Conservation (phyloP, 768 basidiomycete genomes). For the Psilocybe azurescens region DNA sequence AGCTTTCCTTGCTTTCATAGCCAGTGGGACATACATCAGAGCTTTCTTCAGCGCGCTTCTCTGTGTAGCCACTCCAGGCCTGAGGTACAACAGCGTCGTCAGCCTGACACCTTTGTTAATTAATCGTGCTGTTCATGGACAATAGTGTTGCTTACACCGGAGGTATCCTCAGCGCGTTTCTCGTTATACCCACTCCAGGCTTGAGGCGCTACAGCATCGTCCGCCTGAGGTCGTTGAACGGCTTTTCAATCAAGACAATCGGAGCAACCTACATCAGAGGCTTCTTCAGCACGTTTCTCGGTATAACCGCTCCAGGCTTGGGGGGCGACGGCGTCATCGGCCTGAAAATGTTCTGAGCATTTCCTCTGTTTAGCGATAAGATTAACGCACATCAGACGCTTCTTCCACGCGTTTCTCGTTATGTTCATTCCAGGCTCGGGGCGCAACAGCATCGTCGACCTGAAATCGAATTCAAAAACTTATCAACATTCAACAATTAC, state of each 20-base stretch:
- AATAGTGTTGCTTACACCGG: neutral
- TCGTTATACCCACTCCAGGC: constrained; percentile 12
- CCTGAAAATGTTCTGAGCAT: neutral
- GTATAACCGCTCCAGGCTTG: neutral
- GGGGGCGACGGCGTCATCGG: neutral
- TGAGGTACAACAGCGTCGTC: constrained; percentile 3
- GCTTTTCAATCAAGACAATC: neutral
- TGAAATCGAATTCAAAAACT: no score
- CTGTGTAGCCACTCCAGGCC: constrained; percentile 19
- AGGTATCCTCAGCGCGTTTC: constrained; percentile 1
- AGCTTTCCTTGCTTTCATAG: no score
- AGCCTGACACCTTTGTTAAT: neutral
- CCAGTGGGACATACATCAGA: neutral
- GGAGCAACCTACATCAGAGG: neutral
- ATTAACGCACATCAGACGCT: neutral
- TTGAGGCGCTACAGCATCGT: constrained; percentile 7
- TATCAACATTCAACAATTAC: no score
- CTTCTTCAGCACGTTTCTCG: neutral
- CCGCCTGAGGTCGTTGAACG: neutral
- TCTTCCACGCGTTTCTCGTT: neutral
- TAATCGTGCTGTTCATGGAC: neutral
- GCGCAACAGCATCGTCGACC: no score
- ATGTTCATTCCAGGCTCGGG: neutral
- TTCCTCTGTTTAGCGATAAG: no score
- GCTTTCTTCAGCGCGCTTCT: neutral